These are phyloP conservation scores for Neofusicoccum sp. DNA, from an alignment of 2,329 filamentous ascomycete genomes.

Conservation along the genomic window DNA sequence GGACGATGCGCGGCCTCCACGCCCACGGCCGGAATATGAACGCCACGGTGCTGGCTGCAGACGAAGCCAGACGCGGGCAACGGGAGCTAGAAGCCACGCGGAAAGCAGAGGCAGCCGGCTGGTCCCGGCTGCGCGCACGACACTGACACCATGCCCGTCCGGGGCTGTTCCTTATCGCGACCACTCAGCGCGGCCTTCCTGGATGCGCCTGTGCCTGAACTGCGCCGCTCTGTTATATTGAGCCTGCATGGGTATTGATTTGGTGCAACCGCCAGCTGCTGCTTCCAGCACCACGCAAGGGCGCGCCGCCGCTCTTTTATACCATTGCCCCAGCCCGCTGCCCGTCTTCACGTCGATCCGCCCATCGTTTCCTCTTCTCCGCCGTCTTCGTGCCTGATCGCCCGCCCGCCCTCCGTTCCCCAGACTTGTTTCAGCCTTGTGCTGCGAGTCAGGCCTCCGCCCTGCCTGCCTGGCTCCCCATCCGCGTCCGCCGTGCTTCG, in stretches of 20 bases:
- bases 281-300: conserved; percentile 7
- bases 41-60: background rate
- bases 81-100: conserved; percentile 2
- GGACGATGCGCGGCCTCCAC: too few relatives aligned
- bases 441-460: background rate
- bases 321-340: background rate
- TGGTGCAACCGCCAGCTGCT: conserved; percentile 9
- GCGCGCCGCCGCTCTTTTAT: background rate
- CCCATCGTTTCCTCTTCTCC: conserved; percentile 3
- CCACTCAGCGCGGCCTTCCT: conserved; percentile 7
- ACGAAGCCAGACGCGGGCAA: background rate
- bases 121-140: background rate
- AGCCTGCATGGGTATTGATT: background rate
- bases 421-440: conserved; percentile 21
- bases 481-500: background rate
- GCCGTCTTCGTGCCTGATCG: conserved; percentile 1
- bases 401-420: background rate
- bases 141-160: conserved; percentile 4
- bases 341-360: conserved; percentile 4
- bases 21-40: background rate
- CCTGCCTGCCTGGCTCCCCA: background rate
- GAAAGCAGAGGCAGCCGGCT: background rate
- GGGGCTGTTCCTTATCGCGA: conserved; percentile 9
- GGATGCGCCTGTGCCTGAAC: conserved; percentile 5
- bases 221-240: conserved; percentile 1